Conservation (phyloP, 371 early-diverging fungal genomes). For the Coemansia sp. region DNA sequence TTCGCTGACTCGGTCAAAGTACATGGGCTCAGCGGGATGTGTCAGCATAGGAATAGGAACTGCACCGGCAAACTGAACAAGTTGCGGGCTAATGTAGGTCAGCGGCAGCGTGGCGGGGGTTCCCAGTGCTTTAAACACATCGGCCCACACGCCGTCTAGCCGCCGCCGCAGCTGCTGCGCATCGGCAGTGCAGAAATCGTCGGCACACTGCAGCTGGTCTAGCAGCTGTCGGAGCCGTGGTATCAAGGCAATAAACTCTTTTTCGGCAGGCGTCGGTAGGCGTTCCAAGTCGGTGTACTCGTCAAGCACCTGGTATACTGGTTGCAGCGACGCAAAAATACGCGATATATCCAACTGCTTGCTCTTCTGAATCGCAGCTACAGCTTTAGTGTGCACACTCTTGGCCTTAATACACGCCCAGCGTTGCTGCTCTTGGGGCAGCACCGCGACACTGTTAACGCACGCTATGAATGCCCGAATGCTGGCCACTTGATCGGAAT, state of each 20-base stretch:
- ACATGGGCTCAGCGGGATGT: constrained; percentile 22
- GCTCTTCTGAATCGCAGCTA: background rate
- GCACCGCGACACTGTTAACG: constrained; percentile 4
- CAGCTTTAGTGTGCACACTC: constrained; percentile 8
- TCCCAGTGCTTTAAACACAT: constrained; percentile 12
- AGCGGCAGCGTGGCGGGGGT: constrained; percentile 9
- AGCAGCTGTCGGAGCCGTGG: constrained; percentile 13
- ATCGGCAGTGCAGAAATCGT: background rate
- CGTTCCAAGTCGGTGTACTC: constrained; percentile 1
- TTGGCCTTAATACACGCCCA: constrained; percentile 29
- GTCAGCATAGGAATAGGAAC: constrained; percentile 40
- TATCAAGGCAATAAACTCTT: constrained; percentile 7
- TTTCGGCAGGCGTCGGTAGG: constrained; percentile 11
- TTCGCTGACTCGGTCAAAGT: constrained; percentile 13
- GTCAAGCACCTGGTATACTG: constrained; percentile 5
- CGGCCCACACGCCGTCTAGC: constrained; percentile 20
- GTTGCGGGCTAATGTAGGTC: constrained; percentile 6
- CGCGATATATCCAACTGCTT: background rate
- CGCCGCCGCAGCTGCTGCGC: background rate
- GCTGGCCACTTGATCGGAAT: constrained; percentile 11
- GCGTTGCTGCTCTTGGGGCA: constrained; percentile 33
- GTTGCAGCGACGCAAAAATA: constrained; percentile 7
- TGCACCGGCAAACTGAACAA: constrained; percentile 18
- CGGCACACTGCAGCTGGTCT: constrained; percentile 7
- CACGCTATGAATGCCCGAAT: constrained; percentile 14